Base-by-base conservation (phyloP, 164 flowering plant genomes). In the Pachysandra terminalis region DNA sequence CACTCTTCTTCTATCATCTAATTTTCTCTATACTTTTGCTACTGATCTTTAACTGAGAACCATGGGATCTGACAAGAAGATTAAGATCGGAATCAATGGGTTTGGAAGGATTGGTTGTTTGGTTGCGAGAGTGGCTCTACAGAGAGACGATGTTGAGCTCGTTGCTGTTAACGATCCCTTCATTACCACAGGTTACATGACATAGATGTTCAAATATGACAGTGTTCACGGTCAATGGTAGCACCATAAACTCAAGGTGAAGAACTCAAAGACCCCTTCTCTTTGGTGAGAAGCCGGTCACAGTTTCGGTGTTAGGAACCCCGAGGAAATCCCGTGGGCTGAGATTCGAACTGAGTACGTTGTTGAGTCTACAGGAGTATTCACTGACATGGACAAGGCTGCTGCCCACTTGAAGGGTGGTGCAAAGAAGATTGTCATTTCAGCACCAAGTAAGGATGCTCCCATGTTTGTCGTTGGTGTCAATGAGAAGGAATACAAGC, bases 381-480 rank as follows among this genome's bases (percentile, higher is more conserved):
- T 32, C 37, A 32, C 37, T 7, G 37, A 32, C 5, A 32, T 7
- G 37, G 37, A 32, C 3, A 32, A 32, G 7, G 37, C 37, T 32
- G 37, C 37, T 32, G 37, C 37, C n/a, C n/a, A n/a, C n/a, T n/a
- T n/a, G n/a, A n/a, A 84, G 83, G 85, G 84, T 71, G 85, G 87
- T 66, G 87, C 85, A 19, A 84, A 82, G 84, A 84, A 84, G 74
- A 84, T 84, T 1, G 53, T 84, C 55, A 84, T 84, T 74, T 84
- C 88, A 23, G 88, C 88, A 28, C 88, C 86, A 6, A 81, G 84
- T 67, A 78, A 77, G 56, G 83, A 84, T 68, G 86, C 84, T 24
- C 84, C 84, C 19, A 84, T 84, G 86, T 81, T 81, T 66, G 86
- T 82, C 35, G 73, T 82, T n/a, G 88, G 88, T 57, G 88, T 84